phyloP scores from a whole-genome alignment of 345 rosid genomes.

The Ricinus communis region DNA sequence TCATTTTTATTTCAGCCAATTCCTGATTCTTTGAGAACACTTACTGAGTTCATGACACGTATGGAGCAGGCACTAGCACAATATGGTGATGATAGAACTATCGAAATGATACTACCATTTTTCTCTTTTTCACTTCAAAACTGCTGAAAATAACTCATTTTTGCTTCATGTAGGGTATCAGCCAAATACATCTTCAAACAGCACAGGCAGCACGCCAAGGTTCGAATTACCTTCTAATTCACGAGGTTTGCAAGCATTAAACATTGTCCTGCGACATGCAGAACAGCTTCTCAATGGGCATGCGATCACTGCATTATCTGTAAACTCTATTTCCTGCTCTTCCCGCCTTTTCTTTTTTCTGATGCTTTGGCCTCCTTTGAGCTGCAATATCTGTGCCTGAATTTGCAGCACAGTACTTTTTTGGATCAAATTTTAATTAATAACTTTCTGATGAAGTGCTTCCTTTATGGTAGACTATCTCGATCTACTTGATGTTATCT shows the following conservation, averaged over 20 bases:
- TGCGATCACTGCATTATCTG: constrained; percentile 63
- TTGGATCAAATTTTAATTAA: not conserved
- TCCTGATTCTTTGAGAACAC: constrained; percentile 75
- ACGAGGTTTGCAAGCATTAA: constrained; percentile 60
- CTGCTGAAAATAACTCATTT: constrained; percentile 23
- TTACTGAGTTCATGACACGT: constrained; percentile 65
- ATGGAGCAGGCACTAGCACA: constrained; percentile 71
- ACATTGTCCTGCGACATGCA: constrained; percentile 56
- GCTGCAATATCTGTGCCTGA: not conserved
- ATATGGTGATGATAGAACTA: constrained; percentile 48
- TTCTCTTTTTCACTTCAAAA: constrained; percentile 5
- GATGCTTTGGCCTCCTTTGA: not conserved
- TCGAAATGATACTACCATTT: constrained; percentile 10
- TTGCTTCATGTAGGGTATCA: constrained; percentile 50
- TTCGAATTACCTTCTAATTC: constrained; percentile 50
- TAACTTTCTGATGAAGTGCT: not conserved
- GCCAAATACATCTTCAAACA: constrained; percentile 42
- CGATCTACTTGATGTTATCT: no score
- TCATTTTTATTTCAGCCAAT: constrained; percentile 58
- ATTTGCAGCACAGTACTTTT: not conserved
- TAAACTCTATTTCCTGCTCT: constrained; percentile 27
- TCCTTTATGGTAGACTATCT: no score
- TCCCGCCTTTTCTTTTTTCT: not conserved
- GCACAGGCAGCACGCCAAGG: constrained; percentile 35
- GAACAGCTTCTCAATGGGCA: constrained; percentile 61